These are phyloP conservation scores for Syncephalastrum sp. DNA, from an alignment of 371 early-diverging fungal genomes.

Conservation along the genomic window DNA sequence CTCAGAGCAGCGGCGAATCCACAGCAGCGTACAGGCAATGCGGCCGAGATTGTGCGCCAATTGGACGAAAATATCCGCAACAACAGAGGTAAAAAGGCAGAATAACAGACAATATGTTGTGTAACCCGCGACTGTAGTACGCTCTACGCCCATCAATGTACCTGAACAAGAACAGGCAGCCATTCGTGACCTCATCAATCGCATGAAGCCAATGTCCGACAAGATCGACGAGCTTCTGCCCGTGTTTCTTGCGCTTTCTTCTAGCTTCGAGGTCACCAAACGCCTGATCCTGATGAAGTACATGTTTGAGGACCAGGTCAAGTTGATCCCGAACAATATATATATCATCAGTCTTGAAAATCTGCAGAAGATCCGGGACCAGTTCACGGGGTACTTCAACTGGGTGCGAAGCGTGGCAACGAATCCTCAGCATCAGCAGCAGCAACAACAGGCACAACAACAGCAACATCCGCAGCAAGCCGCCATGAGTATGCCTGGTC, in stretches of 20 bases:
- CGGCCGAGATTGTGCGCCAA: constrained; percentile 40
- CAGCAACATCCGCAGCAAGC: constrained; percentile 11
- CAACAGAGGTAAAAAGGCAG: constrained; percentile 31
- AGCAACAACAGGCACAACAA: constrained; percentile 20
- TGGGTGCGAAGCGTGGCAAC: constrained; percentile 40
- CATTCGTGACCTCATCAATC: constrained; percentile 38
- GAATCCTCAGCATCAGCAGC: constrained; percentile 14
- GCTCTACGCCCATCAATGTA: constrained; percentile 15
- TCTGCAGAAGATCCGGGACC: constrained; percentile 45
- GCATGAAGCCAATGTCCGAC: constrained; percentile 49
- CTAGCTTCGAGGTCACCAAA: constrained; percentile 43
- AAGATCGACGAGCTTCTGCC: constrained; percentile 44
- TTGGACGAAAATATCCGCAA: constrained; percentile 46
- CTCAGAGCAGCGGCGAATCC: constrained; percentile 8
- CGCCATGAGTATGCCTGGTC: not conserved
- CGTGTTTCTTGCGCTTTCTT: constrained; percentile 40
- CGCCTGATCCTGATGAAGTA: constrained; percentile 59
- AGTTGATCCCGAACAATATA: constrained; percentile 39
- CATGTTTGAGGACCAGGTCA: constrained; percentile 61
- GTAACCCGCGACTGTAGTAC: too few species aligned
- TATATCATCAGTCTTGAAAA: constrained; percentile 49
- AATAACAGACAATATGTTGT: not conserved
- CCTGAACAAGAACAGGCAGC: constrained; percentile 46
- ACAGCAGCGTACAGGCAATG: constrained; percentile 23
- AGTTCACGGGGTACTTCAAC: constrained; percentile 48